Conservation (phyloP, 2,329 filamentous ascomycete species). For the Trichophyton benhamiae region DNA sequence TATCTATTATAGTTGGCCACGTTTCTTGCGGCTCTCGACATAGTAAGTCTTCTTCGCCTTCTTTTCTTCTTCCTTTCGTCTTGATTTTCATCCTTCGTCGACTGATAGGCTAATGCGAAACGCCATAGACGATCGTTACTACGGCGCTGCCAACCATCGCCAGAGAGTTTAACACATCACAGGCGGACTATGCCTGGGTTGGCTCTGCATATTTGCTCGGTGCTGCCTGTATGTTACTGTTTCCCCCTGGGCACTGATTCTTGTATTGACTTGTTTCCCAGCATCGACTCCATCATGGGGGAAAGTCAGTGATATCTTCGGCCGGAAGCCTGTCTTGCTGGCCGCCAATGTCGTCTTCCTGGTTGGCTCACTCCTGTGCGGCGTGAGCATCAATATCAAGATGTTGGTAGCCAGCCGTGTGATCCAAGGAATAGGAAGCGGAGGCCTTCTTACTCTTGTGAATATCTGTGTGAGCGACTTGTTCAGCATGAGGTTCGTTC, state of each 20-base stretch:
- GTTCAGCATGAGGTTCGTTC: conserved; percentile 43
- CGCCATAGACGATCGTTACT: conserved; percentile 22
- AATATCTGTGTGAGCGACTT: conserved; percentile 54
- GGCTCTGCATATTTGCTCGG: conserved; percentile 26
- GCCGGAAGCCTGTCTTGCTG: conserved; percentile 51
- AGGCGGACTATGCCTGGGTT: conserved; percentile 28
- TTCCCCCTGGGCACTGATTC: conserved; percentile 7
- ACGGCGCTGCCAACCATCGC: conserved; percentile 27
- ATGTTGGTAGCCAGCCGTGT: conserved; percentile 52
- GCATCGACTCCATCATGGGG: conserved; percentile 42
- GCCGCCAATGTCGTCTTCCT: conserved; percentile 51
- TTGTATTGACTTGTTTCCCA: conserved; percentile 5
- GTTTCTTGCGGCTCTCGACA: conserved; percentile 49
- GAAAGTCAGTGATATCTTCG: conserved; percentile 55
- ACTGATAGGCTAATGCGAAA: conserved; percentile 1
- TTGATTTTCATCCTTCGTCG: conserved; percentile 4
- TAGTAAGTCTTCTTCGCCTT: conserved; percentile 26
- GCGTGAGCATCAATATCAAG: conserved; percentile 43
- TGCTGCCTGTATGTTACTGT: conserved; percentile 19
- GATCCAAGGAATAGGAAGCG: conserved; percentile 52
- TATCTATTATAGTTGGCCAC: conserved; percentile 37
- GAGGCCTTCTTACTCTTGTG: conserved; percentile 51
- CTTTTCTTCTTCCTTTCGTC: not conserved
- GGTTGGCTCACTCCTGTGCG: conserved; percentile 49
- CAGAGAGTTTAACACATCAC: conserved; percentile 21